Evolutionary conservation across 2,329 filamentous ascomycete species (phyloP), one percentile per base, ranked within the genome.

Genomic region (Penicillium sp.): DNA sequence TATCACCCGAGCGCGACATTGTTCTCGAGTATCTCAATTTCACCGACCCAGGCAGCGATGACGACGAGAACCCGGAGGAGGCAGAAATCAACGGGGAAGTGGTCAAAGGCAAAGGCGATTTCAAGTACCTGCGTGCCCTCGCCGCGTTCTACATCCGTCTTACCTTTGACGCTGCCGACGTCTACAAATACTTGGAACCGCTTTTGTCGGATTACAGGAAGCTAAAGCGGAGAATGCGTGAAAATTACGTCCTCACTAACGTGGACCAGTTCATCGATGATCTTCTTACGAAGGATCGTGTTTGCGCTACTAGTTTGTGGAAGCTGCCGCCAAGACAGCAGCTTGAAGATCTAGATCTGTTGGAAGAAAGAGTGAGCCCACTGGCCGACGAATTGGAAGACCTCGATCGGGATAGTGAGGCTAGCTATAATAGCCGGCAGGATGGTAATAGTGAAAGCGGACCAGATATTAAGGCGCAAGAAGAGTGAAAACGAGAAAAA

Each of bases 261-360:
- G 80, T 99, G 74, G 94, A 99, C 72, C 87, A 93, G 65, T 97
- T 99, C 71, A 85, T 97, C 55, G 94, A 99, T 71, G 91, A 97
- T 60, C 75, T 99, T 62, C 78, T 99, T 61, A 88, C 84, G 0
- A 96, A 96, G 74, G 90, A 95, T 57, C 82, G 94, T 52, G 87
- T 97, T 0, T 97, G 93, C 69, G 93, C 87, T 38, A 97, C 94
- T 3, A 95, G 87, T 68, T 70, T 99, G 64, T 95, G 91, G 86
- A 96, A 96, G 77, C 82, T 99, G 80, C 90, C 92, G 3, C 85
- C 85, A 59, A 81, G 94, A 64, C 85, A 89, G 62, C 82, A 90
- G 52, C 71, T 99, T 62, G 94, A 99, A 76, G 94, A 99, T 71
- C 69, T 96, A 70, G 94, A 96, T 63, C 74, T 92, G 66, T 68